phyloP scores from a whole-genome alignment of 164 flowering plant species.

The Brasenia schreberi region DNA sequence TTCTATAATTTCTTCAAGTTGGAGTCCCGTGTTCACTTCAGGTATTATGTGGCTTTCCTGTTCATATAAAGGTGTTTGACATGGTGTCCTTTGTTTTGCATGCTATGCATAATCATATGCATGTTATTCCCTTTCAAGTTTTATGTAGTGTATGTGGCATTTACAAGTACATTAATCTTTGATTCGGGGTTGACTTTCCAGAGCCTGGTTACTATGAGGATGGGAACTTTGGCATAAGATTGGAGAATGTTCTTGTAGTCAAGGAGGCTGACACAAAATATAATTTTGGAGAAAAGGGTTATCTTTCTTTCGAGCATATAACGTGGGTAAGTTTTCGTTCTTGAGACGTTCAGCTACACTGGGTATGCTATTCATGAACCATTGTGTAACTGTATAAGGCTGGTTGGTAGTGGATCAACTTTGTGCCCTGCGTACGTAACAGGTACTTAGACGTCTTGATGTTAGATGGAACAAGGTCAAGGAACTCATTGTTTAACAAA shows the following conservation, averaged over 20 bases:
- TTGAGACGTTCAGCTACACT: no score
- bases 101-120: not conserved
- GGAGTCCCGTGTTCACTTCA: no score
- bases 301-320: constrained; percentile 83
- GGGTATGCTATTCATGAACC: not conserved
- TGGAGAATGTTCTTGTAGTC: constrained; percentile 90
- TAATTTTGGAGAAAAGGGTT: constrained; percentile 91
- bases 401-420: no score
- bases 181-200: constrained; percentile 20
- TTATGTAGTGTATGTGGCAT: not conserved
- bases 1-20: no score
- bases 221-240: constrained; percentile 86
- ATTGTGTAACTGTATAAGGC: not conserved
- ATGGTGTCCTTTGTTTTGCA: not conserved
- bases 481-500: no score
- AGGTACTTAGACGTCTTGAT: no score
- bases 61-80: no score
- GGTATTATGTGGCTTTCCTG: no score
- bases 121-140: not conserved
- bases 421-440: no score
- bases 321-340: constrained; percentile 87
- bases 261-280: constrained; percentile 79
- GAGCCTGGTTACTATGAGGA: constrained; percentile 99
- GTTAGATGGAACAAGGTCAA: no score
- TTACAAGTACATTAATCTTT: not conserved